Evolutionary conservation across 495 filamentous ascomycete genomes (phyloP), one percentile per base, ranked within the genome.

Genomic region (Opeltia flavorubescens): DNA sequence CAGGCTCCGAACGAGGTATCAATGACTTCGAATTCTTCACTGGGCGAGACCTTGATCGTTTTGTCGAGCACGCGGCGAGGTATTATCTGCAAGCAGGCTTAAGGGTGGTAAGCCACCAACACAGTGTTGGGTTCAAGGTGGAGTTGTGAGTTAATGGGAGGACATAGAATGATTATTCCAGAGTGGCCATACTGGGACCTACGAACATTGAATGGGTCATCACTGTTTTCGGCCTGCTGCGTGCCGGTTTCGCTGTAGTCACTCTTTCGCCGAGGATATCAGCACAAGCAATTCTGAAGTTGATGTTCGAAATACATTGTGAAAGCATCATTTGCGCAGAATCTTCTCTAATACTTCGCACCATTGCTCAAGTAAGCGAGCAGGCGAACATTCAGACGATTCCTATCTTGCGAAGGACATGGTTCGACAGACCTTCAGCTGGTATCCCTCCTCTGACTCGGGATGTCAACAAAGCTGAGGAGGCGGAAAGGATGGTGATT

Each of bases 231-330:
- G 77, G 75, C 1, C 62, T 81, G 4, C 69, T 66, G 43, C 66
- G 77, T 15, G 56, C 79, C 3, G 77, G 77, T 21, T 76, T 73
- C 50, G 74, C 69, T 5, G 64, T 71, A 20, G 66, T 82, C 53
- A 71, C 75, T 50, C 59, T 82, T 9, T 82, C 77, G 0, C 74
- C 74, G 13, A 70, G 77, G 30, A 58, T 80, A 13, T 66, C 72
- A 6, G 60, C 67, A 0, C 56, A 61, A 4, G 76, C 75, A 25
- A 74, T 68, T 48, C 63, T 69, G 13, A 68, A 72, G 26, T 55
- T 81, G 3, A 62, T 81, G 1, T 54, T 66, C 35, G 59, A 62
- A 12, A 68, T 70, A 4, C 51, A 60, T 3, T 75, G 71, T 18
- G 66, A 68, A 43, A 60, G 62, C 11, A 59, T 75, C 18, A 49